These are phyloP conservation scores for Eucalyptus pumila DNA, from an alignment of 345 rosid species.

Conservation along the genomic window DNA sequence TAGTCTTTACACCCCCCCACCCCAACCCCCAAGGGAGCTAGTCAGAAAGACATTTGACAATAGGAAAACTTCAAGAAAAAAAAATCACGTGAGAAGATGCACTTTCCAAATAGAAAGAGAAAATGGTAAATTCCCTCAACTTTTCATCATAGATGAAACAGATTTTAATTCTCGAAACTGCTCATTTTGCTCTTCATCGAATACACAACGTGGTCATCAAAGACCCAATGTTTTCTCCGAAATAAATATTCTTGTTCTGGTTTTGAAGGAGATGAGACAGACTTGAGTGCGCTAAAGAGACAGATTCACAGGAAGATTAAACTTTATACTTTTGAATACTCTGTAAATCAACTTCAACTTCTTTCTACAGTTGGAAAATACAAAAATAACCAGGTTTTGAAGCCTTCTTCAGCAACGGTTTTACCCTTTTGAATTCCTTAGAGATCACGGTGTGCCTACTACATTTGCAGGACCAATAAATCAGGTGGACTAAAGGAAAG, in stretches of 20 bases:
- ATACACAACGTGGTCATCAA: not conserved
- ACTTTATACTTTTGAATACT: not conserved
- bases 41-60: not conserved
- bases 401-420: not conserved
- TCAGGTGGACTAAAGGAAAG: not conserved
- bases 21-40: not conserved
- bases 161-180: not conserved
- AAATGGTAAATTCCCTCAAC: not conserved
- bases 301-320: not conserved
- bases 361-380: not conserved
- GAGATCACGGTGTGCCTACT: not conserved
- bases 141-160: not conserved
- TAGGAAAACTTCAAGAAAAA: not conserved
- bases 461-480: not conserved
- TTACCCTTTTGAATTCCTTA: not conserved
- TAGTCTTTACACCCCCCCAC: not conserved
- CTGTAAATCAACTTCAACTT: not conserved
- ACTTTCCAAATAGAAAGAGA: not conserved
- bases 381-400: not conserved
- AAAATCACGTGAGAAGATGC: not conserved
- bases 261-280: not conserved
- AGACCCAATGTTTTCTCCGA: not conserved
- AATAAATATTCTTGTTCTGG: not conserved
- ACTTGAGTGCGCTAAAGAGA: not conserved
- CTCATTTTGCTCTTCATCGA: not conserved